Base-by-base conservation (phyloP, 106 monocot genomes). In the Agapanthus africanus region DNA sequence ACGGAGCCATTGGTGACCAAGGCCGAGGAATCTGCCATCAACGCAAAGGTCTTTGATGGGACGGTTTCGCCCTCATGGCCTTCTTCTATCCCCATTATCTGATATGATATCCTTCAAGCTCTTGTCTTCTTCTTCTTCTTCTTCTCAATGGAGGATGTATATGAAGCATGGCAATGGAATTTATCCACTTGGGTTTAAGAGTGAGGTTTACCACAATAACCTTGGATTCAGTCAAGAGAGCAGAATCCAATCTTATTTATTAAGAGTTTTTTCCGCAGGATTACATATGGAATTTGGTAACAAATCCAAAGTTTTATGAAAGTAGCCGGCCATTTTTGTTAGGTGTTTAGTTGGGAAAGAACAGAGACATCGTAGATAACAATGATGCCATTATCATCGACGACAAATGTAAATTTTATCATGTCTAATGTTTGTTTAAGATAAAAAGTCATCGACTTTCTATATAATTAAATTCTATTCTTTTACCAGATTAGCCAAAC, bases 1-100 rank as follows among this genome's bases (percentile, higher is more conserved):
- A 78, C 78, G 2, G 68, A 14, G 46, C 72, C 67, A 34, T 78
- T 56, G 67, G 66, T 62, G 32, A 68, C 78, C 26, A 66, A 31
- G 39, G 46, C 50, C 19, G 68, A 7, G 5, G 68, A 68, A 49
- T 22, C 21, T n/a, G 68, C 21, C 50, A 50, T 68, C 32, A 31
- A 41, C 16, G 23, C 37, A 4, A 66, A 41, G 13, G 42, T 51
- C 9, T 38, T 37, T 7, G 64, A 65, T 37, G 18, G 30, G 16
- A 30, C 59, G 60, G 18, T 30, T 33, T 34, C 50, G 21, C 15
- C 49, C 16, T 40, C 66, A 44, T 41, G 1, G 64, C 31, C 16
- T 68, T 0, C 32, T 68, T 50, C 68, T 50, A 50, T 68, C 68
- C 11, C 47, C 68, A 68, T 68, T 50, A 34, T 19, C n/a, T 56